Percentiles rank a stretch among this genome's conserved stretches.
Evolutionary conservation across 2,329 filamentous ascomycete species (phyloP).

Genomic region (Aspergillus ruber): DNA sequence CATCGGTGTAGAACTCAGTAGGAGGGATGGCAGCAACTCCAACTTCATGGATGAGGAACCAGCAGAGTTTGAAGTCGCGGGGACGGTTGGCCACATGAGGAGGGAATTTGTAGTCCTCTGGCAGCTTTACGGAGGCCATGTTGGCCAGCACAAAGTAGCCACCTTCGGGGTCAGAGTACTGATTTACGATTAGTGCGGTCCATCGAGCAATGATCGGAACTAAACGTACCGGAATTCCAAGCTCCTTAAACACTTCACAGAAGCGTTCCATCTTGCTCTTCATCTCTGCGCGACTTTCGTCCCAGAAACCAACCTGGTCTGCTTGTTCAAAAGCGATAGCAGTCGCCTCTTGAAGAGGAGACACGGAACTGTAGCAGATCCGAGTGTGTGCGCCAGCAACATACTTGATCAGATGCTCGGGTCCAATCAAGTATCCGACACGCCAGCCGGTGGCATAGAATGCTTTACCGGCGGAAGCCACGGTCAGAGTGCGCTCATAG

Average conservation of each 20-base stretch:
- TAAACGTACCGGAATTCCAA: constrained; percentile 55
- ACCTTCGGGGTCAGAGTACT: constrained; percentile 86
- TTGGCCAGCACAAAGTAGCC: constrained; percentile 98
- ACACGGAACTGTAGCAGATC: constrained; percentile 93
- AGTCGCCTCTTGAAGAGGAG: constrained; percentile 86
- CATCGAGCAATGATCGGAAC: neutral
- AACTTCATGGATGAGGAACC: constrained; percentile 95
- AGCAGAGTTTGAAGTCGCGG: constrained; percentile 87
- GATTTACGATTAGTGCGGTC: neutral
- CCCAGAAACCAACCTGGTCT: constrained; percentile 80
- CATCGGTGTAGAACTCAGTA: constrained; percentile 90
- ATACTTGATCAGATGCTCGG: constrained; percentile 80
- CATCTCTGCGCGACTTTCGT: constrained; percentile 76
- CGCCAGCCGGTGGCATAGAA: constrained; percentile 98
- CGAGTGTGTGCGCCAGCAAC: constrained; percentile 88
- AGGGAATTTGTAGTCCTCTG: constrained; percentile 79
- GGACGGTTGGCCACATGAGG: constrained; percentile 78
- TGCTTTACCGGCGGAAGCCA: constrained; percentile 94
- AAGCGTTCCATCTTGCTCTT: constrained; percentile 80
- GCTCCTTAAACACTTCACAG: constrained; percentile 72
- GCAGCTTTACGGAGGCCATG: constrained; percentile 78
- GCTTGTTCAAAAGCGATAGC: constrained; percentile 93
- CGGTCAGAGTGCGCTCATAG: constrained; percentile 79
- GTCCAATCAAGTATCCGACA: constrained; percentile 90
- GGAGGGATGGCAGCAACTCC: constrained; percentile 94